Evolutionary conservation across 768 basidiomycete genomes (phyloP), one percentile per base, ranked within the genome.

Genomic region (Mycena metata): DNA sequence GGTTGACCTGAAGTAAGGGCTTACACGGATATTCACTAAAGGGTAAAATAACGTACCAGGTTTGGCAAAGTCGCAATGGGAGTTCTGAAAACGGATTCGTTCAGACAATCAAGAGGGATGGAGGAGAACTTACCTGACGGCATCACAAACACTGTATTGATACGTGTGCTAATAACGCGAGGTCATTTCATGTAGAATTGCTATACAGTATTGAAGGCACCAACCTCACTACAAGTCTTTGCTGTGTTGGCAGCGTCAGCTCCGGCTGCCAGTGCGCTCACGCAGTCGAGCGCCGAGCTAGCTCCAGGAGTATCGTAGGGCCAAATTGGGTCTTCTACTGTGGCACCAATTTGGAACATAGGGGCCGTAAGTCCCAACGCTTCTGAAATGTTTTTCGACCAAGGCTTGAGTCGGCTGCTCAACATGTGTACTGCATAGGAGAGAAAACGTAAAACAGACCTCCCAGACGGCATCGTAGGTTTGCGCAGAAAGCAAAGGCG

Each of bases 291-390:
- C 49, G 82, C 80, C 4, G 81, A 79, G n/a, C 78, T 74, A 23
- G 83, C 85, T 13, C 79, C 80, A 4, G 85, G 74, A 1, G 82
- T 78, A 64, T 83, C 74, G 65, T 83, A 86, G 5, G 85, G 86
- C 84, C 85, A 87, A 4, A 85, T 65, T 16, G 86, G 86, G 73
- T 88, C 85, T 45, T 83, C 82, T 0, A 78, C 86, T 0, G 86
- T 87, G 4, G 83, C 85, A 36, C 78, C 85, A n/a, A 87, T 74
- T 69, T 85, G 86, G 70, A 86, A 87, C 57, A 75, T 76, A 30
- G 87, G 85, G 12, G 73, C 65, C 16, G 73, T 72, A 15, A 86
- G 66, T 39, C 76, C 75, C 36, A 87, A 71, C 11, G 80, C 75
- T n/a, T 72, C 64, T 2, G 86, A 81, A 5, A 87, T 84, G 59